These are phyloP conservation scores for Rosa lucieae DNA, from an alignment of 306 rosid genomes.

Conservation along the genomic window DNA sequence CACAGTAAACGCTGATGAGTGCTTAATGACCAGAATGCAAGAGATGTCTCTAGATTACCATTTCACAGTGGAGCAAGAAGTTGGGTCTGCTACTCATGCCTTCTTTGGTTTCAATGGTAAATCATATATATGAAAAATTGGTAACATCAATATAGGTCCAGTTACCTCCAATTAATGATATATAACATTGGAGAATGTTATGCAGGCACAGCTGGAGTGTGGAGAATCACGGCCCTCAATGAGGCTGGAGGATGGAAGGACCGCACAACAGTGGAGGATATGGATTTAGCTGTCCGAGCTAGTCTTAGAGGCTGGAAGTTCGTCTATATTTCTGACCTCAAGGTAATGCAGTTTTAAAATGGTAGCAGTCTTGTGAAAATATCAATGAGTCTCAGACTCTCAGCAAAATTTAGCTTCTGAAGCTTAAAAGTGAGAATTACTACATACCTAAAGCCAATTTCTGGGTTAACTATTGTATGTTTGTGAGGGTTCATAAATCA, in stretches of 20 bases:
- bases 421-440: background rate
- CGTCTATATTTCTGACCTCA: conserved; percentile 57
- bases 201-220: conserved; percentile 93
- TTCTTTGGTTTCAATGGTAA: conserved; percentile 47
- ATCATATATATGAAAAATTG: background rate
- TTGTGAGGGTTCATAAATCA: too few relatives aligned
- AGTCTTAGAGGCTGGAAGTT: conserved; percentile 88
- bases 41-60: conserved; percentile 46
- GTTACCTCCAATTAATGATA: background rate
- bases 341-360: conserved; percentile 38
- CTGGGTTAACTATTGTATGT: background rate
- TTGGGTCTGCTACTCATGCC: conserved; percentile 37
- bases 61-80: conserved; percentile 46
- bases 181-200: conserved; percentile 14
- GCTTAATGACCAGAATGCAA: conserved; percentile 46
- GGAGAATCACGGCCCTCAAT: conserved; percentile 84
- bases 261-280: conserved; percentile 94
- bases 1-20: conserved; percentile 73
- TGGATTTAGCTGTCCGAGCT: conserved; percentile 94
- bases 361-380: background rate
- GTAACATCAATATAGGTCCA: background rate
- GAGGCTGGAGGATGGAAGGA: conserved; percentile 99
- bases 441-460: background rate
- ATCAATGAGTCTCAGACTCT: background rate
- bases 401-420: background rate